Conservation (phyloP, 169 alveolate species). For the Plasmodium knowlesi region DNA sequence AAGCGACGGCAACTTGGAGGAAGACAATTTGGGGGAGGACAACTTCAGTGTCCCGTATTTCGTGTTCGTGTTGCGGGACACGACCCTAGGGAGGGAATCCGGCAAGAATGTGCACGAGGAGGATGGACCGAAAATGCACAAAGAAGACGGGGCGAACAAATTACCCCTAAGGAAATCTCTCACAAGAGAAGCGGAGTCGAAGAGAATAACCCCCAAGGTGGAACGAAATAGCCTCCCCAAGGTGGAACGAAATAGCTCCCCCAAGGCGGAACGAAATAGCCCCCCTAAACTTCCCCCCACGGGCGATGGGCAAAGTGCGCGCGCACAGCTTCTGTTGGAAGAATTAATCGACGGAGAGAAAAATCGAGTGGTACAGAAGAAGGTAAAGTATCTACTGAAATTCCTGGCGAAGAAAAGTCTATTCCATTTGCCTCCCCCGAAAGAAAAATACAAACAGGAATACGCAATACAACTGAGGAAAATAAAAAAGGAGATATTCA, state of each 20-base stretch:
- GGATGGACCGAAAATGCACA: not conserved
- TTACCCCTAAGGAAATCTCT: not conserved
- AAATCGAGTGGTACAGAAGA: not conserved
- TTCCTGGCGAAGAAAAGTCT: slow-evolving; percentile 21
- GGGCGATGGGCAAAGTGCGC: not conserved
- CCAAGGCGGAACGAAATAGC: too few relatives aligned
- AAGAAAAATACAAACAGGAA: not conserved
- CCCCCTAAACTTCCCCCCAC: not conserved
- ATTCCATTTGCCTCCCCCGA: slow-evolving; percentile 22
- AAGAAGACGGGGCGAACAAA: not conserved
- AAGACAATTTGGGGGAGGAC: too few relatives aligned
- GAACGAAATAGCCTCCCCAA: too few relatives aligned
- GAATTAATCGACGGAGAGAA: not conserved
- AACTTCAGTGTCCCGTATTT: slow-evolving; percentile 18
- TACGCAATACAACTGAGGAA: slow-evolving; percentile 12
- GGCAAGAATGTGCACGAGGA: not conserved
- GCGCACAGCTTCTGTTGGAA: not conserved
- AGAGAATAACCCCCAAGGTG: not conserved
- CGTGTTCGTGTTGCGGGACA: slow-evolving; percentile 40
- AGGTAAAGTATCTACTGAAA: slow-evolving; percentile 15
- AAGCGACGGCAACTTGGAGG: not conserved
- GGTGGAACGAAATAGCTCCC: too few relatives aligned
- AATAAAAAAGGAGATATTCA: slow-evolving; percentile 27
- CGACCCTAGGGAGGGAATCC: not conserved
- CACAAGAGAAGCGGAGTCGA: not conserved